These are phyloP conservation scores for Populus tremula DNA, from an alignment of 345 rosid species.

Conservation along the genomic window DNA sequence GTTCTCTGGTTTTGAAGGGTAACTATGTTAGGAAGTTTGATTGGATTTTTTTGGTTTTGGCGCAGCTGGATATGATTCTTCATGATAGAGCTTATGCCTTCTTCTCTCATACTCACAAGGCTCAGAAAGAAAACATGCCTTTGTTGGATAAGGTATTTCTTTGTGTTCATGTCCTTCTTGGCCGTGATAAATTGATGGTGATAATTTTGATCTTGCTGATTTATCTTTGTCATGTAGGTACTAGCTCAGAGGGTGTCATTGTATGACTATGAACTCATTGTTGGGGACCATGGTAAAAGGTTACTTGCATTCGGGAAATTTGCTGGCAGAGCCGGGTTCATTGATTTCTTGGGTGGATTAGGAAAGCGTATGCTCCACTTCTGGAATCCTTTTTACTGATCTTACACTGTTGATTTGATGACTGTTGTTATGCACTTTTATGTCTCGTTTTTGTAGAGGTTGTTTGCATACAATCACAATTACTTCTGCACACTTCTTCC, in stretches of 20 bases:
- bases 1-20: not conserved
- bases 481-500: not conserved
- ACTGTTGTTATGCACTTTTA: not conserved
- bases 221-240: constrained; percentile 39
- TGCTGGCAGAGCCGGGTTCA: constrained; percentile 91
- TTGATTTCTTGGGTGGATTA: constrained; percentile 74
- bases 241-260: constrained; percentile 64
- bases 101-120: constrained; percentile 91
- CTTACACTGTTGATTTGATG: not conserved
- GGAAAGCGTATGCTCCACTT: constrained; percentile 63
- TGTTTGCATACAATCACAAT: not conserved
- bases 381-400: not conserved
- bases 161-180: not conserved
- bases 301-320: constrained; percentile 80
- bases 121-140: constrained; percentile 83
- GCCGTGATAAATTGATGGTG: not conserved
- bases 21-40: not conserved
- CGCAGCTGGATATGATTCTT: constrained; percentile 73
- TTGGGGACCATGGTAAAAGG: constrained; percentile 64
- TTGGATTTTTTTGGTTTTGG: not conserved
- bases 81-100: constrained; percentile 84
- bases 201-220: not conserved
- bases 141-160: constrained; percentile 63
- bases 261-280: constrained; percentile 86
- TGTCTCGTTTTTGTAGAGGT: not conserved